Evolutionary conservation across 1,139 yeast genomes (phyloP).

Genomic region (Blastobotrys aristatus): DNA sequence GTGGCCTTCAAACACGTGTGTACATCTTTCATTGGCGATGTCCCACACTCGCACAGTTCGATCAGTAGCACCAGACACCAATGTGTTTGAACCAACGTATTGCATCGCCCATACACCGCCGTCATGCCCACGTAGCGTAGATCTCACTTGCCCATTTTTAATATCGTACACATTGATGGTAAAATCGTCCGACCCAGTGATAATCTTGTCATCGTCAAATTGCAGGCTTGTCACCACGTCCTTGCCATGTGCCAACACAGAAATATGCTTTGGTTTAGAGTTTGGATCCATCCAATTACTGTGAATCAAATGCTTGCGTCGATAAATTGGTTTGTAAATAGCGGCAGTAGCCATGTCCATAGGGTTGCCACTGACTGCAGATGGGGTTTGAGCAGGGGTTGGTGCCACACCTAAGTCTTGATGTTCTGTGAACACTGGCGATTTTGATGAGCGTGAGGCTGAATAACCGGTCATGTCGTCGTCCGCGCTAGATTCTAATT

Average conservation of each 20-base stretch:
- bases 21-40: conserved; percentile 64
- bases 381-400: conserved; percentile 13
- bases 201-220: conserved; percentile 84
- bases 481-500: no score
- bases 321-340: conserved; percentile 49
- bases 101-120: conserved; percentile 99
- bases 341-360: conserved; percentile 24
- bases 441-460: no score
- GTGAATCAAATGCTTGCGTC: conserved; percentile 59
- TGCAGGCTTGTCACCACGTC: conserved; percentile 92
- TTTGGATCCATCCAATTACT: conserved; percentile 79
- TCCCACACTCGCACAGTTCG: conserved; percentile 91
- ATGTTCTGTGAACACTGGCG: neutral
- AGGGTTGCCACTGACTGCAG: conserved; percentile 24
- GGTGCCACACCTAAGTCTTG: no score
- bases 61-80: conserved; percentile 90
- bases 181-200: conserved; percentile 89
- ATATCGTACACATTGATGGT: conserved; percentile 79
- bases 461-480: no score
- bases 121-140: conserved; percentile 70
- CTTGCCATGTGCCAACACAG: conserved; percentile 69
- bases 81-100: conserved; percentile 61
- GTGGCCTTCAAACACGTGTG: conserved; percentile 85
- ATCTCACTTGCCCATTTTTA: conserved; percentile 54
- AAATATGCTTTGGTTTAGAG: conserved; percentile 62